Base-by-base conservation (phyloP, 2,329 filamentous ascomycete species). In the Aspergillus novofumigatus region DNA sequence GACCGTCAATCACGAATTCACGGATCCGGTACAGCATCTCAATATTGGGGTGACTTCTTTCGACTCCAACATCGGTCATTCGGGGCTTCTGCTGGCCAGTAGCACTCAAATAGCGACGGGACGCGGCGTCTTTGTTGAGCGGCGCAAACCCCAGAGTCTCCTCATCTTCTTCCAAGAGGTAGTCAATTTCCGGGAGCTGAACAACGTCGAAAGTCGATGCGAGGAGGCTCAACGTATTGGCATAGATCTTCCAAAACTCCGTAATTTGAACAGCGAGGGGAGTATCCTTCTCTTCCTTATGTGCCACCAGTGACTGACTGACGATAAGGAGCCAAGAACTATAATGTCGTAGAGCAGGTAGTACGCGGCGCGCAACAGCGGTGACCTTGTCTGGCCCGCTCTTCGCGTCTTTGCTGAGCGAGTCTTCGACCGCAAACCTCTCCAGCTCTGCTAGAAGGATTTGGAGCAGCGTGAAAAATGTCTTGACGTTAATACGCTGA, bases 401-500 rank as follows among this genome's bases (percentile, higher is more conserved):
- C 49, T 69, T 66, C 71, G 71, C 60, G 70, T 73, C 62, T 67
- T 71, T 74, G 53, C 72, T 70, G 45, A 75, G 78, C 32, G 71
- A 68, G 17, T 81, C 79, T 55, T 83, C 78, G 23, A 77, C 75
- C 49, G 70, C 85, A 25, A 80, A 75, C n/a, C 78, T 80, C 55
- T 86, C 82, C 3, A 96, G 79, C 64, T 91, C 87, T n/a, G 84
- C 81, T 61, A 87, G 80, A 38, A 96, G 78, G 28, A 88, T 78
- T 53, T 88, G 86, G 49, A 92, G 82, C 32, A 96, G 79, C 0
- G 84, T 83, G 55, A 87, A 84, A 65, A 95, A 88, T 9, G 88
- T 91, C 52, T 88, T 88, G 50, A 91, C 79, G 67, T 96, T 96
- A 59, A 96, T 83, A 25, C 87, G 83, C 48, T 95, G 79, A 58